A percentile compares a stretch with the other conserved stretches of the same genome.
Evolutionary conservation across 23 red algal species (phyloP).

Genomic region (Gracilaria vermiculophylla): DNA sequence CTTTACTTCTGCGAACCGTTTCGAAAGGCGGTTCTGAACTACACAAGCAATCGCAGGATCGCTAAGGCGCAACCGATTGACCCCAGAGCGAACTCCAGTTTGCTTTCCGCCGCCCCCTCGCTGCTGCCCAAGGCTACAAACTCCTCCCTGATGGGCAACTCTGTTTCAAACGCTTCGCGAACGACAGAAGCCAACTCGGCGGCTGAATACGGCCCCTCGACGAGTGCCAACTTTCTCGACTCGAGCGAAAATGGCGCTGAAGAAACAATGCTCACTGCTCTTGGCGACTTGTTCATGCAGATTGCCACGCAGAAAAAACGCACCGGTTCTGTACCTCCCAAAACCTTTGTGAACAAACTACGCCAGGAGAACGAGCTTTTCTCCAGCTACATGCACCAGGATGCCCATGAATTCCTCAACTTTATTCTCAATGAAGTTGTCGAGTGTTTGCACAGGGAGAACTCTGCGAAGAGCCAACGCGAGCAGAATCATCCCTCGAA

Average conservation of each 20-base stretch:
- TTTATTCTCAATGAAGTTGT: constrained; percentile 93
- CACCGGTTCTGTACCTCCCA: constrained; percentile 84
- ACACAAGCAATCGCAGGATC: constrained; percentile 30
- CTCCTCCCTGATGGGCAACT: constrained; percentile 7
- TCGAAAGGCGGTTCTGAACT: constrained; percentile 69
- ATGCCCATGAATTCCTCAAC: constrained; percentile 96
- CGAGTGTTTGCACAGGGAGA: constrained; percentile 67
- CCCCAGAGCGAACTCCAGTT: constrained; percentile 3
- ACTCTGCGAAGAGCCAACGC: constrained; percentile 3
- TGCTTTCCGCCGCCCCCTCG: not conserved
- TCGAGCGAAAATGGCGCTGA: constrained; percentile 19
- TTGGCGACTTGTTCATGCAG: constrained; percentile 87
- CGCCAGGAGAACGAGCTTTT: constrained; percentile 90
- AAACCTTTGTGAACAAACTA: constrained; percentile 84
- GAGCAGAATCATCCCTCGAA: not conserved
- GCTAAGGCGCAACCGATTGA: constrained; percentile 6
- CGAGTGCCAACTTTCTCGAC: constrained; percentile 2
- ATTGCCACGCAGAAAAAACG: constrained; percentile 86
- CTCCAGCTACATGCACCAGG: constrained; percentile 92
- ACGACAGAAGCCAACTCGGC: not conserved
- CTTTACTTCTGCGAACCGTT: constrained; percentile 99
- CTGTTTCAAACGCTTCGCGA: not conserved
- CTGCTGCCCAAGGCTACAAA: not conserved
- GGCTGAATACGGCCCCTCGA: not conserved
- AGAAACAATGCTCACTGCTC: constrained; percentile 85